These are phyloP conservation scores for Crithidia thermophila DNA, from an alignment of 208 protist species.

Conservation along the genomic window DNA sequence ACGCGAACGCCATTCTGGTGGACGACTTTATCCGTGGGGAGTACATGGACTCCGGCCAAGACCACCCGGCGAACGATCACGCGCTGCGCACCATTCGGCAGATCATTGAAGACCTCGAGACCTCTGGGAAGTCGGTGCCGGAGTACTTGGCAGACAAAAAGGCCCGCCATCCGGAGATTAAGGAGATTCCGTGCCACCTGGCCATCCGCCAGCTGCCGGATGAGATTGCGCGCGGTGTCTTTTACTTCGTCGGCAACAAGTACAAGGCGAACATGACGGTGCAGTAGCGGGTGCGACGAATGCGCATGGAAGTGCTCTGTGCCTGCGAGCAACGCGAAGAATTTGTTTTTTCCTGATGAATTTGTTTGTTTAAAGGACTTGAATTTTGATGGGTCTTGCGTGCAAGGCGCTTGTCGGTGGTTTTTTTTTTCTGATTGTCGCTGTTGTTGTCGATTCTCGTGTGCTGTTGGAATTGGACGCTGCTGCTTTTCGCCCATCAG, in stretches of 20 bases:
- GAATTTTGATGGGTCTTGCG: no score
- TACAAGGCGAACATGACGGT: conserved; percentile 47
- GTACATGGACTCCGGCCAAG: conserved; percentile 90
- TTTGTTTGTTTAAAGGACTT: no score
- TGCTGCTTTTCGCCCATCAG: no score
- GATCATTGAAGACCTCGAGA: conserved; percentile 80
- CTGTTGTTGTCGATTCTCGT: no score
- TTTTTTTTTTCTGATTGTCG: no score
- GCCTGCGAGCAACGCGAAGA: no score
- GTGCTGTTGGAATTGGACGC: no score
- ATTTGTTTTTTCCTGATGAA: no score
- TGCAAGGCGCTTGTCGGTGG: no score
- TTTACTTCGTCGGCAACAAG: conserved; percentile 89
- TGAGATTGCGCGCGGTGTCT: conserved; percentile 85
- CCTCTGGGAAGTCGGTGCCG: conserved; percentile 53
- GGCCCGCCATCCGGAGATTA: conserved; percentile 57
- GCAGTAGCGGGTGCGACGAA: no score
- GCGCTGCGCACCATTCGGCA: conserved; percentile 69
- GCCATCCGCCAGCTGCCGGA: conserved; percentile 86
- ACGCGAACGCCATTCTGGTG: conserved; percentile 86
- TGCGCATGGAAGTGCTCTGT: no score
- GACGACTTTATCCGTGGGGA: conserved; percentile 91
- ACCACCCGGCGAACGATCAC: conserved; percentile 80
- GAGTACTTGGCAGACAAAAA: conserved; percentile 77
- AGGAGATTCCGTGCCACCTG: conserved; percentile 87